A percentile compares a stretch with the other conserved stretches of the same genome.
phyloP scores from a whole-genome alignment of 257 asterid genomes.

The Solanum okadae region DNA sequence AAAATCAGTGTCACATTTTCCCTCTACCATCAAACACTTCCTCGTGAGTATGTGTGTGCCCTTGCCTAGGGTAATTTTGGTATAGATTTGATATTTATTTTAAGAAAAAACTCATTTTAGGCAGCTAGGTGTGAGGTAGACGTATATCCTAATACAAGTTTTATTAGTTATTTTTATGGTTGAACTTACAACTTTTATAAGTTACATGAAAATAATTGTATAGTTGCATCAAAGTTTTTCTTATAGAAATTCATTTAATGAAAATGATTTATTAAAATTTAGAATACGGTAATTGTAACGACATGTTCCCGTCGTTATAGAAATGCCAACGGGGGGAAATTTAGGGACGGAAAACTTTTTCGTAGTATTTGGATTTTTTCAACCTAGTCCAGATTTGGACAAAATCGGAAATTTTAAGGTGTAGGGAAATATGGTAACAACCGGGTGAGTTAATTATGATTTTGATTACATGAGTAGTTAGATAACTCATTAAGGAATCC shows the following conservation, averaged over 20 bases:
- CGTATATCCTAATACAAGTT: not conserved
- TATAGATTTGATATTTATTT: too few relatives aligned
- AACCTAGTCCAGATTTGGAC: too few relatives aligned
- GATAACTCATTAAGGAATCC: too few relatives aligned
- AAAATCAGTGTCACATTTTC: conserved; percentile 28
- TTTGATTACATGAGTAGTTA: too few relatives aligned
- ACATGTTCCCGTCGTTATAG: too few relatives aligned
- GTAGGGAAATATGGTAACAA: too few relatives aligned
- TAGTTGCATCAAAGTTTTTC: not conserved
- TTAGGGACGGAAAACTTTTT: fast-evolving
- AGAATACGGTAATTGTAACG: not conserved
- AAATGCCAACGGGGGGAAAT: too few relatives aligned
- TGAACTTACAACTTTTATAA: not conserved
- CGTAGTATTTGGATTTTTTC: too few relatives aligned
- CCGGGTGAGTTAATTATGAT: too few relatives aligned
- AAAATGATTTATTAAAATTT: not conserved
- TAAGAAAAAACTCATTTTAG: too few relatives aligned
- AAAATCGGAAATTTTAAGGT: too few relatives aligned
- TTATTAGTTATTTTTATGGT: not conserved
- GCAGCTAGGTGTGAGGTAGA: not conserved
- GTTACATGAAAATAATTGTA: not conserved
- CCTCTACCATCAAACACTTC: conserved; percentile 4
- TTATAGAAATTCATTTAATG: not conserved
- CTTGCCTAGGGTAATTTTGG: not conserved
- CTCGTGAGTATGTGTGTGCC: not conserved